A percentile compares a stretch with the other conserved stretches of the same genome.
phyloP scores from a whole-genome alignment of 495 filamentous ascomycete genomes.

The Aspergillus homomorphus region DNA sequence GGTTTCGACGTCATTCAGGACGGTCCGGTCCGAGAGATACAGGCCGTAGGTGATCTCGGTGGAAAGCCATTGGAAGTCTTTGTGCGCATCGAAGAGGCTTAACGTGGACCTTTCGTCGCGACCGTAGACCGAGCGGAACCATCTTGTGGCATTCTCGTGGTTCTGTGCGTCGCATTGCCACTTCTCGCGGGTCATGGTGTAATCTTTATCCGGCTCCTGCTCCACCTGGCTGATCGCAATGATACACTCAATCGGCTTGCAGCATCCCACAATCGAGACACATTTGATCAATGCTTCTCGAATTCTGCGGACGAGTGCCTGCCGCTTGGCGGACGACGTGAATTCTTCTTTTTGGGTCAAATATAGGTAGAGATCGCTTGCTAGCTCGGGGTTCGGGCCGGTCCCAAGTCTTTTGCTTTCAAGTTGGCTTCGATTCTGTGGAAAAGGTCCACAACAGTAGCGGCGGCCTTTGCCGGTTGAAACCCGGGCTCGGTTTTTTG shows the following conservation, averaged over 20 bases:
- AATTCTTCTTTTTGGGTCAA: conserved; percentile 42
- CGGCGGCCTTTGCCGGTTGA: no score
- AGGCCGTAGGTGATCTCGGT: conserved; percentile 55
- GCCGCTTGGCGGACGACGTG: conserved; percentile 32
- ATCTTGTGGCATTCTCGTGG: conserved; percentile 40
- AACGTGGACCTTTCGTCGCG: conserved; percentile 36
- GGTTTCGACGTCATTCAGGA: conserved; percentile 52
- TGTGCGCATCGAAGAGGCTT: conserved; percentile 47
- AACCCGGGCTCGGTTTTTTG: no score
- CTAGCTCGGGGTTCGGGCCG: conserved; percentile 44
- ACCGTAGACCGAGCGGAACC: conserved; percentile 44
- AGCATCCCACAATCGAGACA: conserved; percentile 50
- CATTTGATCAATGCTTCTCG: conserved; percentile 52
- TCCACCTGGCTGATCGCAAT: conserved; percentile 47
- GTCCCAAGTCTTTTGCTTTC: no score
- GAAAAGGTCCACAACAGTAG: no score
- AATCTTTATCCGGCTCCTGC: conserved; percentile 50
- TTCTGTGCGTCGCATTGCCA: conserved; percentile 47
- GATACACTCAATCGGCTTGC: conserved; percentile 52
- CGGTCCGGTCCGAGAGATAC: conserved; percentile 52
- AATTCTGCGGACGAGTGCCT: conserved; percentile 48
- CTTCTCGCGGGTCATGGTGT: conserved; percentile 41
- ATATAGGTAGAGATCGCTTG: conserved; percentile 49
- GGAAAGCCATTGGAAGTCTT: conserved; percentile 44
- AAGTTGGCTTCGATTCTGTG: no score